Base-by-base conservation (phyloP, 805 yeast species). In the Metschnikowia henanensis region DNA sequence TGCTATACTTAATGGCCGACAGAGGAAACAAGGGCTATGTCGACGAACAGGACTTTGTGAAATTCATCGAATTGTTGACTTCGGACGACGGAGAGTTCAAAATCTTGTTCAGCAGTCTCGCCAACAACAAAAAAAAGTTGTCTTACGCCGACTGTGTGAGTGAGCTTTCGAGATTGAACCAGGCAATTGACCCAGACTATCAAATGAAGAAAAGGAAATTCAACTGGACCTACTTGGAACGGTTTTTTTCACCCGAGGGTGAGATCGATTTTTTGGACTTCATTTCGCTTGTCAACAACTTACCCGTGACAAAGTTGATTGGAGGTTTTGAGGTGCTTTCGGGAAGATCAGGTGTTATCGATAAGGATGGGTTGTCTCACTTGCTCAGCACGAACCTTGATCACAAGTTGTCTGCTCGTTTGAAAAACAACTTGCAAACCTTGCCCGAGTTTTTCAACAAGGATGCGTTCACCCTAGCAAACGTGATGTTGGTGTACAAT, bases 1-100 rank as follows among this genome's bases (percentile, higher is more conserved):
- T 91, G 47, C 80, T 92, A 37, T 92, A 86, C 60, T 72, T 85
- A 44, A 81, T 89, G 21, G 88, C 96, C n/a, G 98, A 92, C 66
- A 79, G 79, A 46, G 72, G 75, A 30, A 71, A 75, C 43, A 79
- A 80, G 52, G 97, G 97, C 6, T 81, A 74, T 46, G 72, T 88
- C 38, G 74, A 79, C 21, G 70, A 81, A 38, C 62, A 70, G 20
- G 97, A 92, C 60, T 92, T 95, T 85, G 66, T 79, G 39, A 75
- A 76, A 33, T 87, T 92, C 60, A 81, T 86, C 55, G 72, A 76
- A 47, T 73, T 73, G 26, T 64, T 78, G 77, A 53, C 61, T 17
- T 46, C 56, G 30, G 49, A 49, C 31, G 61, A 63, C 34, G 75
- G 73, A 37, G 79, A 77, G 56, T 70, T 70, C 54, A 71, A 75